Conservation (phyloP, 1,284 basidiomycete species). For the Irpex sp. region DNA sequence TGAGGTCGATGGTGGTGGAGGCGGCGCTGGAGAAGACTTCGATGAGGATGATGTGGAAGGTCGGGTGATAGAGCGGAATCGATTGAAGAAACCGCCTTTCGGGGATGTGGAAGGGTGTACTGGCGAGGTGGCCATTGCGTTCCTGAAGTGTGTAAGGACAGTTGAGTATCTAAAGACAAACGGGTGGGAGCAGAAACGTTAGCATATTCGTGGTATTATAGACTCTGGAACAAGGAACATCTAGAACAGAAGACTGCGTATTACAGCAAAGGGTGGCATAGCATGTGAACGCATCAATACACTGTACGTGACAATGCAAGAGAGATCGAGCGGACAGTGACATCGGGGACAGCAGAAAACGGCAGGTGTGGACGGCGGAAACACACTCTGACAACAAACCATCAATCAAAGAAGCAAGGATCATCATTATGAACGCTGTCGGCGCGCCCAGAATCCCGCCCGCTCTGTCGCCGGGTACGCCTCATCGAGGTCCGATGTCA, state of each 20-base stretch:
- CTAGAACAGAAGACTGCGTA: not conserved
- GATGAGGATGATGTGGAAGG: not conserved
- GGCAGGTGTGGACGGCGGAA: not conserved
- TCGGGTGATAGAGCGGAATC: not conserved
- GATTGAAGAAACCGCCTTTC: not conserved
- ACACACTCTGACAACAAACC: not conserved
- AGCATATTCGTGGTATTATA: not conserved
- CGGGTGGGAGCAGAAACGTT: not conserved
- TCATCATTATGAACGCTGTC: not conserved
- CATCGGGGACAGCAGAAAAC: not conserved
- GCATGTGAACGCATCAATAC: not conserved
- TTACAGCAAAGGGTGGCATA: not conserved
- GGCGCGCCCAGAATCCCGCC: not conserved
- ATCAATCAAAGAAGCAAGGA: not conserved
- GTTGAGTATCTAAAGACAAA: not conserved
- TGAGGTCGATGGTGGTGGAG: not conserved
- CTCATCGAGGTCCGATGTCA: not conserved
- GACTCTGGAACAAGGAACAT: not conserved
- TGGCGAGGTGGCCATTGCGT: not conserved
- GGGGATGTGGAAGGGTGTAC: not conserved
- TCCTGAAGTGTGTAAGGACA: not conserved
- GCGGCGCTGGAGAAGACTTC: not conserved
- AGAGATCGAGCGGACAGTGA: not conserved
- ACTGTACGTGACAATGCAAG: not conserved
- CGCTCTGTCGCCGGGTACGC: not conserved